Conservation (phyloP, 2,329 filamentous ascomycete species). For the Colletotrichum godetiae region DNA sequence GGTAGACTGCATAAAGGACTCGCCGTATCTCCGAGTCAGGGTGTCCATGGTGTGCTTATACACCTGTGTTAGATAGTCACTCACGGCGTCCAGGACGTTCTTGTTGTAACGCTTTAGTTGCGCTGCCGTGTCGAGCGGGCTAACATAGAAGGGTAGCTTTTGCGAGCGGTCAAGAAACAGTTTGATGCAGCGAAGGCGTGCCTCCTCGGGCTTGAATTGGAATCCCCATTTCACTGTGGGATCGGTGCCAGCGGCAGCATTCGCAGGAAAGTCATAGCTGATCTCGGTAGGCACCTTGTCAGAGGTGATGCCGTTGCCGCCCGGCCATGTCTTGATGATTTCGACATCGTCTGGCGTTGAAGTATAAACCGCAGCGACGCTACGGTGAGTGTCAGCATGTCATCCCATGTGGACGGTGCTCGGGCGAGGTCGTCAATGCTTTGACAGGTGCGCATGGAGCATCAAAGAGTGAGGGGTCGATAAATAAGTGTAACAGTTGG, state of each 20-base stretch:
- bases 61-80: constrained; percentile 82
- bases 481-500: not conserved
- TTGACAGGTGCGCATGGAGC: not conserved
- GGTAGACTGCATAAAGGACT: constrained; percentile 81
- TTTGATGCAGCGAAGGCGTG: constrained; percentile 84
- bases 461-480: not conserved
- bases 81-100: constrained; percentile 82
- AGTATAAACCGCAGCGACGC: constrained; percentile 79
- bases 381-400: constrained; percentile 43
- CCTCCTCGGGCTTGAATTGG: constrained; percentile 82
- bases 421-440: not conserved
- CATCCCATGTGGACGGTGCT: not conserved
- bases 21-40: constrained; percentile 78
- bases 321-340: constrained; percentile 88
- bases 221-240: constrained; percentile 81
- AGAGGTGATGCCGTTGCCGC: constrained; percentile 86
- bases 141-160: constrained; percentile 84
- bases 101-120: constrained; percentile 81
- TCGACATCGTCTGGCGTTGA: constrained; percentile 83
- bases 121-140: constrained; percentile 79
- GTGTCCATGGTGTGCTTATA: constrained; percentile 84
- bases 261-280: constrained; percentile 63
- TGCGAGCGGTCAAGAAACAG: constrained; percentile 84
- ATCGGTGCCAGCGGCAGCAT: constrained; percentile 50
- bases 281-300: constrained; percentile 89